These are phyloP conservation scores for Aspergillus aculeatinus DNA, from an alignment of 2,329 filamentous ascomycete genomes.

Conservation along the genomic window DNA sequence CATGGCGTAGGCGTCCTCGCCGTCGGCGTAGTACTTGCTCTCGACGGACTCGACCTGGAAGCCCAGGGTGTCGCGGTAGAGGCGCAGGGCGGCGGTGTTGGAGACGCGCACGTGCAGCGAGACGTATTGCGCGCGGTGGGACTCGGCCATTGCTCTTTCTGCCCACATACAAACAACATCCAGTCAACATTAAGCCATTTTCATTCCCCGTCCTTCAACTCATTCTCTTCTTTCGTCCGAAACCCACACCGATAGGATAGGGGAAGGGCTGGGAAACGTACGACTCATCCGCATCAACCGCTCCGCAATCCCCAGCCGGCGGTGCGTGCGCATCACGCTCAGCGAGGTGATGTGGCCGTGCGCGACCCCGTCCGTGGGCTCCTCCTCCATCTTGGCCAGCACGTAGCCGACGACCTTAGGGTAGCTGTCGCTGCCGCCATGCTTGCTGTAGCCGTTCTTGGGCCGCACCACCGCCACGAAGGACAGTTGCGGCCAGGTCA, in stretches of 20 bases:
- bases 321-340: slow-evolving; percentile 94
- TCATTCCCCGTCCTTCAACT: background rate
- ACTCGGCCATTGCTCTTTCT: slow-evolving; percentile 97
- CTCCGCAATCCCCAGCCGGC: slow-evolving; percentile 87
- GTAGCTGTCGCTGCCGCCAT: slow-evolving; percentile 66
- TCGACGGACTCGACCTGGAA: slow-evolving; percentile 76
- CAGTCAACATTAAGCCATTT: background rate
- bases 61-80: slow-evolving; percentile 89
- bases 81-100: slow-evolving; percentile 84
- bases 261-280: slow-evolving; percentile 47
- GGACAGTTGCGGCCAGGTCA: slow-evolving; percentile 96
- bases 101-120: slow-evolving; percentile 93
- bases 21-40: slow-evolving; percentile 74
- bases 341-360: slow-evolving; percentile 96
- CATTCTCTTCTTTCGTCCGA: background rate
- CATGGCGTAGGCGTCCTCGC: slow-evolving; percentile 95
- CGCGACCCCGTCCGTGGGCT: slow-evolving; percentile 82
- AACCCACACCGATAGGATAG: no score
- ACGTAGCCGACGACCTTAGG: slow-evolving; percentile 99
- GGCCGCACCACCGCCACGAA: slow-evolving; percentile 94
- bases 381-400: slow-evolving; percentile 99
- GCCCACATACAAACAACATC: background rate
- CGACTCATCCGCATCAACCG: slow-evolving; percentile 96
- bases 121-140: slow-evolving; percentile 86
- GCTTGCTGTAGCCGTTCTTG: slow-evolving; percentile 68